These are phyloP conservation scores for Fusarium tanahbumbuense DNA, from an alignment of 2,329 filamentous ascomycete genomes.

Conservation along the genomic window DNA sequence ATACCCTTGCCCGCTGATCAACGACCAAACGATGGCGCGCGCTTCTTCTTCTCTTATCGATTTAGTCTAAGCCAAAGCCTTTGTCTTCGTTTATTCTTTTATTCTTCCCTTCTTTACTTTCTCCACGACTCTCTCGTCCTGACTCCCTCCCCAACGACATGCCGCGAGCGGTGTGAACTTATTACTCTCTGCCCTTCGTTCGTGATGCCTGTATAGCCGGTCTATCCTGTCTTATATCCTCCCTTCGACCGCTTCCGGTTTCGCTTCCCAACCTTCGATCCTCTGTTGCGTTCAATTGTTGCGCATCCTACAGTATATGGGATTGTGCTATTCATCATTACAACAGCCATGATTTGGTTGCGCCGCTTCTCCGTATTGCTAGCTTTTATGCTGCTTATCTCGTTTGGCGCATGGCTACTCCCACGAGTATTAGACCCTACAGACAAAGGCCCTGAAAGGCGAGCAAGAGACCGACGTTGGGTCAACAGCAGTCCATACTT, in stretches of 20 bases:
- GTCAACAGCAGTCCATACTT: slow-evolving; percentile 78
- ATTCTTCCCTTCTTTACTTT: background rate
- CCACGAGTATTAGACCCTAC: slow-evolving; percentile 71
- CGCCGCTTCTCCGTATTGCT: slow-evolving; percentile 57
- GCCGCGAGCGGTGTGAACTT: slow-evolving; percentile 45
- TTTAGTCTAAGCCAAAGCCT: slow-evolving; percentile 2
- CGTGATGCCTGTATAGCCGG: slow-evolving; percentile 49
- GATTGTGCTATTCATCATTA: slow-evolving; percentile 8
- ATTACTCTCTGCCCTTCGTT: slow-evolving; percentile 31
- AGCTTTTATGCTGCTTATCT: slow-evolving; percentile 56
- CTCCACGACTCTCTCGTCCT: slow-evolving; percentile 4
- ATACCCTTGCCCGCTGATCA: slow-evolving; percentile 35
- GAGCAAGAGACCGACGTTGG: slow-evolving; percentile 73
- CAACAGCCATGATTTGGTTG: slow-evolving; percentile 58
- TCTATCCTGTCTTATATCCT: slow-evolving; percentile 31
- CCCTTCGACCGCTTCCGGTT: background rate
- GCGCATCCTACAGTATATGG: slow-evolving; percentile 9
- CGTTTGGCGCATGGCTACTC: slow-evolving; percentile 63
- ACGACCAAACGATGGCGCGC: slow-evolving; percentile 17
- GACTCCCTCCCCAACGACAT: slow-evolving; percentile 32
- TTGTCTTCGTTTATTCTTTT: slow-evolving; percentile 11
- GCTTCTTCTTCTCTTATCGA: slow-evolving; percentile 19
- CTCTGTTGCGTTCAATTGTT: background rate
- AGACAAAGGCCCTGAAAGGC: slow-evolving; percentile 70
- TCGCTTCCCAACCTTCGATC: slow-evolving; percentile 19